A percentile compares a stretch with the other conserved stretches of the same genome.
Conservation (phyloP, 768 basidiomycete species). For the Strobilomyces dryophilus region DNA sequence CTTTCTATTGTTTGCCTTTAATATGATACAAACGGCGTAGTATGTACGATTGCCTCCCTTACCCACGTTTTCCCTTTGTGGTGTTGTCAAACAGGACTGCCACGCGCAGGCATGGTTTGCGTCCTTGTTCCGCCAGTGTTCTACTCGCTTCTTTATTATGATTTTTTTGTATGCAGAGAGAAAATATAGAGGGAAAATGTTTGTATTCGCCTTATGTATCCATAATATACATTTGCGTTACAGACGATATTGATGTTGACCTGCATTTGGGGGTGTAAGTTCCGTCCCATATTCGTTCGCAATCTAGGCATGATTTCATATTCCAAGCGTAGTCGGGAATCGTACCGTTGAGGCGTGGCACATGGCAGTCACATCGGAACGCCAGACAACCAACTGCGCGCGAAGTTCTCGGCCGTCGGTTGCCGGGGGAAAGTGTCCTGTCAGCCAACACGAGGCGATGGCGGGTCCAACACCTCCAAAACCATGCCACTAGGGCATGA, state of each 20-base stretch:
- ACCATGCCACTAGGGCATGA: not conserved
- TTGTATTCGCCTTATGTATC: conserved; percentile 25
- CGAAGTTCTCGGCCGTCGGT: conserved; percentile 27
- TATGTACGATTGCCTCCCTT: conserved; percentile 25
- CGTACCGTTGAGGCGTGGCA: conserved; percentile 48
- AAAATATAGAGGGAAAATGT: conserved; percentile 24
- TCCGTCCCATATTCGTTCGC: too few species aligned
- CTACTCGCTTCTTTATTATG: not conserved
- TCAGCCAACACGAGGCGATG: not conserved
- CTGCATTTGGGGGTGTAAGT: too few species aligned
- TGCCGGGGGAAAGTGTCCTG: conserved; percentile 13
- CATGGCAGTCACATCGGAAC: conserved; percentile 46
- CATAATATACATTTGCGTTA: conserved; percentile 22
- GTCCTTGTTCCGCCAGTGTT: not conserved
- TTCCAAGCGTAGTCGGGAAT: not conserved
- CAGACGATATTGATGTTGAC: conserved; percentile 6
- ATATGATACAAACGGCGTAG: conserved; percentile 29
- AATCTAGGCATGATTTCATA: not conserved
- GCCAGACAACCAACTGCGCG: conserved; percentile 36
- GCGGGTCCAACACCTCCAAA: not conserved
- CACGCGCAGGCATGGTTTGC: not conserved
- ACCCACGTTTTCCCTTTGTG: conserved; percentile 1
- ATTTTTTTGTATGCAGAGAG: not conserved
- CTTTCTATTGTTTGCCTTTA: conserved; percentile 6
- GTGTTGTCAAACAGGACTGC: conserved; percentile 7